Conservation (phyloP, 306 rosid species). For the Cucumis melo region DNA sequence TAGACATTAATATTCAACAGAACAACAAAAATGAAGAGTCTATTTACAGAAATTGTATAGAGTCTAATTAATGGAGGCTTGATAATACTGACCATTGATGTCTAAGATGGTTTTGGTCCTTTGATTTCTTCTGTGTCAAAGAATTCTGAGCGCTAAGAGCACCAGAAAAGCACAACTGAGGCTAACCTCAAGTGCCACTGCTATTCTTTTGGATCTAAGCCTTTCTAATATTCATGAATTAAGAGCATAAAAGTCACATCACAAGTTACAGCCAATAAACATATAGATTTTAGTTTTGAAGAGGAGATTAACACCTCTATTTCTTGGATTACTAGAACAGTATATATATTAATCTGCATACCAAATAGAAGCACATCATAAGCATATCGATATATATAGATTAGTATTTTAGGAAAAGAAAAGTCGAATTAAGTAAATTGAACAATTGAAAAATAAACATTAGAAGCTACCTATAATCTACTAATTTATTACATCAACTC, state of each 20-base stretch:
- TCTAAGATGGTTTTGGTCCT: conserved; percentile 42
- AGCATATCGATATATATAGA: too few species aligned
- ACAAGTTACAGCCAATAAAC: background rate
- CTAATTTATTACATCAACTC: too few species aligned
- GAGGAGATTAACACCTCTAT: background rate
- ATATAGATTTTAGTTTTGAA: background rate
- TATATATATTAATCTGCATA: too few species aligned
- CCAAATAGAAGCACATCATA: too few species aligned
- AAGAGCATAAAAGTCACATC: background rate
- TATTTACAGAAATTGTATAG: background rate
- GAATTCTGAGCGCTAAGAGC: conserved; percentile 33
- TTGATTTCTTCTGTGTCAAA: conserved; percentile 54
- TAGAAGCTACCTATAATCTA: too few species aligned
- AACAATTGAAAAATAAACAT: too few species aligned
- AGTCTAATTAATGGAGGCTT: background rate
- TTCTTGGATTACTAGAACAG: too few species aligned
- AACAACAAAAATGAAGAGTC: too few species aligned
- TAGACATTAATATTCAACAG: too few species aligned
- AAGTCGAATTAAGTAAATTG: too few species aligned
- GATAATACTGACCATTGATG: conserved; percentile 43
- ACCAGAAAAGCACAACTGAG: conserved; percentile 46
- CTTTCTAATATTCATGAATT: conserved; percentile 28
- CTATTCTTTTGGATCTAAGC: conserved; percentile 48
- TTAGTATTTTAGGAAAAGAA: too few species aligned
- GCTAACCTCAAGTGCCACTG: conserved; percentile 71